Evolutionary conservation across 768 basidiomycete genomes (phyloP).

Genomic region (Suillus plorans): DNA sequence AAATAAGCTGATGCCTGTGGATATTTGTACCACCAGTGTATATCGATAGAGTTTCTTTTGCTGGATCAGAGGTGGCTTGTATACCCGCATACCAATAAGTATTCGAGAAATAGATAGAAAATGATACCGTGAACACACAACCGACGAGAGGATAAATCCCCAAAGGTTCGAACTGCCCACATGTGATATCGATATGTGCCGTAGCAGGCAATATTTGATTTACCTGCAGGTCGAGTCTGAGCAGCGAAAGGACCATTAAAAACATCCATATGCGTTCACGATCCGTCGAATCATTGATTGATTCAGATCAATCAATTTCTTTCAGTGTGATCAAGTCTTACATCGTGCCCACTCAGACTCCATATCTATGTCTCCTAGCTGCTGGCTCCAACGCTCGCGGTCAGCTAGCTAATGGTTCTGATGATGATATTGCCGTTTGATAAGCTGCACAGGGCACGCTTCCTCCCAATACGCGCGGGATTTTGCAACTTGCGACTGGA

Average conservation of each 20-base stretch:
- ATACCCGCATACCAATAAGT: neutral
- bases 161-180: neutral
- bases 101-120: neutral
- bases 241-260: too few relatives aligned
- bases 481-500: constrained; percentile 62
- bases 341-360: too few relatives aligned
- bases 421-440: constrained; percentile 40
- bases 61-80: neutral
- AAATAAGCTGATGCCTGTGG: neutral
- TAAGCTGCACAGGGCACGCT: constrained; percentile 17
- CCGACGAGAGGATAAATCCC: neutral
- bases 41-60: neutral
- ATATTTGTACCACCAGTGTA: constrained; percentile 1
- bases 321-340: too few relatives aligned
- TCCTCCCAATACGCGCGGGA: constrained; percentile 21
- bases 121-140: neutral
- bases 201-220: too few relatives aligned
- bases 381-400: constrained; percentile 52
- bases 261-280: too few relatives aligned
- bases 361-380: constrained; percentile 30
- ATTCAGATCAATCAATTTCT: too few relatives aligned
- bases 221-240: too few relatives aligned
- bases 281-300: too few relatives aligned
- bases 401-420: constrained; percentile 41
- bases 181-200: too few relatives aligned